Percentiles rank a stretch among this genome's conserved stretches.
Conservation (phyloP, 805 yeast genomes). For the Ogataea thermomethanolica region DNA sequence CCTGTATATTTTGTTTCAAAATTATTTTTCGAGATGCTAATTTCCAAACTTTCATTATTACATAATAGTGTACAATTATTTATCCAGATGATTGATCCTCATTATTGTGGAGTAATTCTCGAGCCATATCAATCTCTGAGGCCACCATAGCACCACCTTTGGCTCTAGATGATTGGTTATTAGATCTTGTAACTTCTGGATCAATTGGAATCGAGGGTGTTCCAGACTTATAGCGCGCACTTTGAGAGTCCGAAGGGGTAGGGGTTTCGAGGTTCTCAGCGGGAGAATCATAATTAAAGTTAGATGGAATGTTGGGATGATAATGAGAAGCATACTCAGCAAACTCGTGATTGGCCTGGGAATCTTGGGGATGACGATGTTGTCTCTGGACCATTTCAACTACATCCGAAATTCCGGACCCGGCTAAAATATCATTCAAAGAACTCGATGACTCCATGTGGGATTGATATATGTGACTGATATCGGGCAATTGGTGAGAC, state of each 20-base stretch:
- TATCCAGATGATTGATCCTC: background rate
- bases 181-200: slow-evolving; percentile 5
- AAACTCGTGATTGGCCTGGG: slow-evolving; percentile 10
- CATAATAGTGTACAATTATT: background rate
- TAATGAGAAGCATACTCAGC: slow-evolving; percentile 12
- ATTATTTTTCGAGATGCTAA: background rate
- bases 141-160: slow-evolving; percentile 1
- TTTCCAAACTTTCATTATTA: background rate
- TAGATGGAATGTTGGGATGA: slow-evolving; percentile 7
- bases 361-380: slow-evolving; percentile 15
- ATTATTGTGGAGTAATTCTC: slow-evolving; percentile 9
- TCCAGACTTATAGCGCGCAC: background rate
- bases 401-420: slow-evolving; percentile 47
- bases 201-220: slow-evolving; percentile 8
- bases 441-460: slow-evolving; percentile 29
- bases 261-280: slow-evolving; percentile 50
- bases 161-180: background rate
- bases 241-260: slow-evolving; percentile 47
- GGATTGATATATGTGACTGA: slow-evolving; percentile 15
- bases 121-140: slow-evolving; percentile 14
- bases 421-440: slow-evolving; percentile 38
- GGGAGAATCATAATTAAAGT: slow-evolving; percentile 8
- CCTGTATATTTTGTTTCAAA: background rate
- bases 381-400: slow-evolving; percentile 52
- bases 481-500: slow-evolving; percentile 15